Base-by-base conservation (phyloP, 495 filamentous ascomycete species). In the Umbilicaria muhlenbergii region DNA sequence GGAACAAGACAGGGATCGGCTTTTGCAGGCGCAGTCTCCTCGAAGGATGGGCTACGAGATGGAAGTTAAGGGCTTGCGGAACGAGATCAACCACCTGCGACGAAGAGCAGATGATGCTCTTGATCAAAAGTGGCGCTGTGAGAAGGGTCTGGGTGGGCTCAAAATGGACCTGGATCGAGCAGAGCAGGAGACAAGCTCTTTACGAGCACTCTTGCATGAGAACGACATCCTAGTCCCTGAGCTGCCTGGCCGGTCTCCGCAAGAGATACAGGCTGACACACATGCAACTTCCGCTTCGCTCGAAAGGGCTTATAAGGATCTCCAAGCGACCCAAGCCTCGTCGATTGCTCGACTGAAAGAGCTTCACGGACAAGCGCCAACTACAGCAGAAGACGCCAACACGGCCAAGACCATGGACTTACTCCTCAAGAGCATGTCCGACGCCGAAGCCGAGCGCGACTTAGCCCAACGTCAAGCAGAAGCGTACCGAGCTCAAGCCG, bases 91-190 rank as follows among this genome's bases (percentile, higher is more conserved):
- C 46, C 70, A 77, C 8, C 75, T 98, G 38, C 80, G 91, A 24
- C 78, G 79, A 43, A 80, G 92, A 42, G 88, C 92, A 18, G 88
- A 96, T 51, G 91, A 98, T 43, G 92, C 91, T 16, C 69, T 95
- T n/a, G 86, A 92, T 51, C 83, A 88, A 53, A 96, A 95, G 65
- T 95, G 81, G 74, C 81, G 91, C 61, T 89, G 88, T 44, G 91
- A 98, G 62, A 93, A 94, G 61, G 86, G 87, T 18, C 70, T 98
- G 12, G 73, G 79, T 45, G 88, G 89, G 35, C 66, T 98, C 48
- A 94, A 94, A 62, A 95, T 94, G 83, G 91, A 98, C 56, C 74
- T 98, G 24, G 92, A 98, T 56, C 83, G 88, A 47, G 86, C 91
- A 3, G 83, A 94, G 60, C 82, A 91, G 56, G 92, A 98, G 64